Evolutionary conservation across 1,284 basidiomycete species (phyloP).

Genomic region (Ustilago shanxiensis): DNA sequence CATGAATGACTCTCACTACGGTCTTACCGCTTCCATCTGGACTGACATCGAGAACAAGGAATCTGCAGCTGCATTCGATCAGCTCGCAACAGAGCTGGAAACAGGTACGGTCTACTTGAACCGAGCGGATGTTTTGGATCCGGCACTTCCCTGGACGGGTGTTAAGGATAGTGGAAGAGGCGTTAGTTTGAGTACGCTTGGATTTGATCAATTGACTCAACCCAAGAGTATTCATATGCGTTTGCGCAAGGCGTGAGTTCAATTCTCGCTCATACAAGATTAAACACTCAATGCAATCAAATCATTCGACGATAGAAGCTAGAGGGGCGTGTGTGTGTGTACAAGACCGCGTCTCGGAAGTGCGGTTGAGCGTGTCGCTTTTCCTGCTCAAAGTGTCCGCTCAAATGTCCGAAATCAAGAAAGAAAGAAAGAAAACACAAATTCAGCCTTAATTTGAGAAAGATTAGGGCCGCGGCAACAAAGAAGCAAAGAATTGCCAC

Average conservation of each 20-base stretch:
- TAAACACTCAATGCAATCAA: no score
- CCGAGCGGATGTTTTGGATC: conserved; percentile 80
- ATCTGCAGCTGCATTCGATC: conserved; percentile 79
- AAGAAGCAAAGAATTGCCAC: no score
- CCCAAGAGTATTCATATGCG: conserved; percentile 59
- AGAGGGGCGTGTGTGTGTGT: background rate
- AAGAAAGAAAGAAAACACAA: no score
- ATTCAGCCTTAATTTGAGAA: background rate
- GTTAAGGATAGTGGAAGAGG: conserved; percentile 93
- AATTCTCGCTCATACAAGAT: no score
- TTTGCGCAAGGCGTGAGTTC: conserved; percentile 39
- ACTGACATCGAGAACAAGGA: conserved; percentile 77
- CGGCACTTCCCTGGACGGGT: conserved; percentile 91
- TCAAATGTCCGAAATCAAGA: conserved; percentile 8
- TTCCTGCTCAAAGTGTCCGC: conserved; percentile 1
- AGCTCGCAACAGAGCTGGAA: conserved; percentile 80
- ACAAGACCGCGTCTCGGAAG: background rate
- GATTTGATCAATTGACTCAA: conserved; percentile 69
- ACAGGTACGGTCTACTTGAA: conserved; percentile 94
- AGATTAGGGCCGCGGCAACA: conserved; percentile 7
- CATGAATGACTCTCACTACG: conserved; percentile 97
- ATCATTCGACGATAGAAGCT: background rate
- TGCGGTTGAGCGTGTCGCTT: background rate
- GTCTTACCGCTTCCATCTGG: conserved; percentile 93
- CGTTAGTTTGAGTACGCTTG: conserved; percentile 87